Evolutionary conservation across 352 stramenopile species (phyloP).

Genomic region (Globisporangium echinulatum): DNA sequence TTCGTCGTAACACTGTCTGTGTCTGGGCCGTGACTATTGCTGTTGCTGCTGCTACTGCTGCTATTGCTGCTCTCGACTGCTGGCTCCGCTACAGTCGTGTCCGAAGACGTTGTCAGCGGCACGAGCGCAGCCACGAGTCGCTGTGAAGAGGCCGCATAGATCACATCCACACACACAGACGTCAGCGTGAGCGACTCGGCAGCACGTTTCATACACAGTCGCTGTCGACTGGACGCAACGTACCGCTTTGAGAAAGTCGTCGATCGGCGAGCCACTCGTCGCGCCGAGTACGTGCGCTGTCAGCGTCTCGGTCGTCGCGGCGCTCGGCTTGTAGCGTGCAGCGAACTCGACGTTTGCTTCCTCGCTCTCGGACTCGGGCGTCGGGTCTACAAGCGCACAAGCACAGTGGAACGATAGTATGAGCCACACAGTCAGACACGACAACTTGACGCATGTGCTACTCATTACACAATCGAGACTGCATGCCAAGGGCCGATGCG

Average conservation of each 20-base stretch:
- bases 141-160: neutral
- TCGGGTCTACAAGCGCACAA: constrained; percentile 1
- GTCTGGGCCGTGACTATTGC: no score
- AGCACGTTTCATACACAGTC: neutral
- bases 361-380: neutral
- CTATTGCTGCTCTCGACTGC: no score
- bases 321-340: constrained; percentile 9
- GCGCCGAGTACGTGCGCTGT: constrained; percentile 5
- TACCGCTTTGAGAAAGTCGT: constrained; percentile 52
- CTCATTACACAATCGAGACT: neutral
- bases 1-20: neutral
- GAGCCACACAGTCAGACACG: neutral
- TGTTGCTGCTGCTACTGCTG: no score
- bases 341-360: neutral
- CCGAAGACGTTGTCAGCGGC: neutral
- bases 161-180: neutral
- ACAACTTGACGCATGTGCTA: neutral
- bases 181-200: neutral
- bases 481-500: no score
- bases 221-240: neutral
- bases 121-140: constrained; percentile 15
- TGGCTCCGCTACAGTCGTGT: neutral
- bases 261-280: constrained; percentile 11
- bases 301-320: neutral
- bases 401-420: no score